Base-by-base conservation (phyloP, 164 flowering plant species). In the Umbellularia californica region DNA sequence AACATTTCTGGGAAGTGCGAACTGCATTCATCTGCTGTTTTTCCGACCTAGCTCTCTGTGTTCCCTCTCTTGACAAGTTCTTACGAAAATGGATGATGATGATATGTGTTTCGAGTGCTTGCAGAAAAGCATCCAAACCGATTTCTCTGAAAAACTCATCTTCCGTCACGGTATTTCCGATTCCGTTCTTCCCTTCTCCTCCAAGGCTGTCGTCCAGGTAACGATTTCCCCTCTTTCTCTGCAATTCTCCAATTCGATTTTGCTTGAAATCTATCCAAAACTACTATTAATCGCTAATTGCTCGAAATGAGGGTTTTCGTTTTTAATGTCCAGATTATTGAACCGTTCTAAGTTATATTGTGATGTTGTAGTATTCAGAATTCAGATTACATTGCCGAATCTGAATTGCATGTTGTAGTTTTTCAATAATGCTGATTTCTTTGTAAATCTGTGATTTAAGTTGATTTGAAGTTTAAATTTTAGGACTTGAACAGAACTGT, bases 141-240 rank as follows among this genome's bases (percentile, higher is more conserved):
- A 92, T 81, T 89, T 88, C 84, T 88, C 97, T 9, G 88, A 82
- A 65, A 81, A 83, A 58, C 72, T 92, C 65, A 62, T 76, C 69
- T 88, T 93, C 84, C 82, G 76, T 58, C 85, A 88, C 76, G 93
- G 90, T 30, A 60, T 92, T 78, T 88, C 96, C 76, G 85, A 84
- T 82, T 92, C 92, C 2, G 80, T 86, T 73, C 84, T 92, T 51
- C 98, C 99, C 19, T 86, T 90, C 65, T 88, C 81, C 41, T 88
- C 89, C 70, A 72, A 77, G 5, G 97, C 98, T 30, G 84, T 92
- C 50, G 90, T 93, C 77, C 90, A 95, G 91, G 97, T 90, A 69
- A 55, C 17, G 5, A 15, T 15, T 30, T 14, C 75, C 20, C 35
- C 58, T 64, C 33, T 12, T 30, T 30, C 50, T 60, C 27, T 2